Percentiles rank a stretch among this genome's conserved stretches.
These are phyloP conservation scores for Penicillium silybi DNA, from an alignment of 495 filamentous ascomycete genomes.

Conservation along the genomic window DNA sequence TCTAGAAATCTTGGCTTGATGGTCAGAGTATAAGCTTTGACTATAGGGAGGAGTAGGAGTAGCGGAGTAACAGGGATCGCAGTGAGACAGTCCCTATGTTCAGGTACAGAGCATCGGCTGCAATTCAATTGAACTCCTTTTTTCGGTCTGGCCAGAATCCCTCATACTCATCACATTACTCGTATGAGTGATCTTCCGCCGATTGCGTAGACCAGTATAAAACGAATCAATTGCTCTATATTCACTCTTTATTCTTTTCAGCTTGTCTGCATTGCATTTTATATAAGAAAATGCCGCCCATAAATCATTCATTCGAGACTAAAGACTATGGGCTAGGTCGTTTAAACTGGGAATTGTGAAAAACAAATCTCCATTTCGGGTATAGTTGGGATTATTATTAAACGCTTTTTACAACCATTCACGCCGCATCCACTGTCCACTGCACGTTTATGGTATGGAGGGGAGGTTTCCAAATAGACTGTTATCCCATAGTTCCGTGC, in stretches of 20 bases:
- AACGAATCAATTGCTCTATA: not conserved
- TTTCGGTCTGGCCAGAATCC: not conserved
- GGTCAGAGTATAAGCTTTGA: not conserved
- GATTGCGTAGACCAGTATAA: not conserved
- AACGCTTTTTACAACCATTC: not conserved
- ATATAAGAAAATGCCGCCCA: not conserved
- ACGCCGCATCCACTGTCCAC: not conserved
- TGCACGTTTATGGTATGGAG: not conserved
- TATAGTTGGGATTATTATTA: conserved; percentile 4
- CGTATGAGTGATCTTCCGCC: not conserved
- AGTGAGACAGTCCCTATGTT: not conserved
- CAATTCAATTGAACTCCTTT: not conserved
- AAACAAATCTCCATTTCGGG: not conserved
- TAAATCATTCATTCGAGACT: not conserved
- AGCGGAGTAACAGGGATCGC: not conserved
- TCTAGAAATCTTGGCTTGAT: conserved; percentile 4
- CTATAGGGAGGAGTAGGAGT: not conserved
- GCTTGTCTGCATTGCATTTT: not conserved
- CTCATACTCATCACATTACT: conserved; percentile 2
- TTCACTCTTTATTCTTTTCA: not conserved
- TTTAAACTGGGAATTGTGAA: not conserved
- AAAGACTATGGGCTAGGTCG: not conserved
- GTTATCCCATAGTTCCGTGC: conserved; percentile 30
- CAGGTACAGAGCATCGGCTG: not conserved
- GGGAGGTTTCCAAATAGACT: conserved; percentile 24